phyloP scores from a whole-genome alignment of 306 rosid species.

The Crotalaria pallida region DNA sequence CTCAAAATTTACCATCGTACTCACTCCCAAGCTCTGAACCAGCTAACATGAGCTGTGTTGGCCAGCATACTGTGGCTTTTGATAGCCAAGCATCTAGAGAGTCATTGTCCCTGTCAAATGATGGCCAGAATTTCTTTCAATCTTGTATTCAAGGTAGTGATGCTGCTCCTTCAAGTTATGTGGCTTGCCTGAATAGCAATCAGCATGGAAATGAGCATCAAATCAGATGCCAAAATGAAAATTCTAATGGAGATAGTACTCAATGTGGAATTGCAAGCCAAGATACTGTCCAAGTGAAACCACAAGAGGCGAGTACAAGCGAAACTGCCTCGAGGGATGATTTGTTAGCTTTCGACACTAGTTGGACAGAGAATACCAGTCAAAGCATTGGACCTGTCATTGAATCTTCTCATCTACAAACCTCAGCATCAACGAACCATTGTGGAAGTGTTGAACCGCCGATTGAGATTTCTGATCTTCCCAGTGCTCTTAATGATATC shows the following conservation, averaged over 20 bases:
- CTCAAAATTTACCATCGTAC: background rate
- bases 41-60: conserved; percentile 16
- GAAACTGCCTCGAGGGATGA: background rate
- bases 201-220: conserved; percentile 30
- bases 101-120: conserved; percentile 22
- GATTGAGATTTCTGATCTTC: background rate
- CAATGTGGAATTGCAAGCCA: conserved; percentile 16
- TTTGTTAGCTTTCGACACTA: conserved; percentile 17
- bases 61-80: conserved; percentile 23
- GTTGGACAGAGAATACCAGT: conserved; percentile 30
- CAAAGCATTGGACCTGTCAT: conserved; percentile 30
- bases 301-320: conserved; percentile 20
- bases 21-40: conserved; percentile 17
- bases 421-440: conserved; percentile 19
- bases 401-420: conserved; percentile 25
- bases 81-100: conserved; percentile 22
- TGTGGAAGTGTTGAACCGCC: conserved; percentile 1
- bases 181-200: background rate
- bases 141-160: conserved; percentile 28
- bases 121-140: conserved; percentile 19
- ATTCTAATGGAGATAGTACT: background rate
- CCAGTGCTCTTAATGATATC: conserved; percentile 8
- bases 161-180: conserved; percentile 22
- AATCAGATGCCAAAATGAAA: conserved; percentile 13
- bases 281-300: conserved; percentile 12